Evolutionary conservation across 441 rosid species (phyloP).

Genomic region (Syzygium syzygioides): DNA sequence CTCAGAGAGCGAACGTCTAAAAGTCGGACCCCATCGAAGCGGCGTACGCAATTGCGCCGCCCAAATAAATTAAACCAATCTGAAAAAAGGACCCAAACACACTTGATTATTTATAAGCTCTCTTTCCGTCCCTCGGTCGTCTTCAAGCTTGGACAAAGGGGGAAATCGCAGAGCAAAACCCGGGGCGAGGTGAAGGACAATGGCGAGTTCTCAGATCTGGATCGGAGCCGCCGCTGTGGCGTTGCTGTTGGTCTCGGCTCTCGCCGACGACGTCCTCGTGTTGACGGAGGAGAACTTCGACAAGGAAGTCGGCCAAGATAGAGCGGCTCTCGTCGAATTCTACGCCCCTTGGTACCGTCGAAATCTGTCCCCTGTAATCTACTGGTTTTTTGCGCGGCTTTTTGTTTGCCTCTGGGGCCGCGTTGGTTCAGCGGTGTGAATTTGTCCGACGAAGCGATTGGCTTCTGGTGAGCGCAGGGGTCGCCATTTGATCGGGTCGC

Average conservation of each 20-base stretch:
- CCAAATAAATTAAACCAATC: neutral
- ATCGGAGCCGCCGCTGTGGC: conserved; percentile 34
- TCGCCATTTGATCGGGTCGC: neutral
- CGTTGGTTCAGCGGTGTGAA: neutral
- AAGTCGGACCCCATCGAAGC: neutral
- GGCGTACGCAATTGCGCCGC: neutral
- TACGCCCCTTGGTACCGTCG: conserved; percentile 90
- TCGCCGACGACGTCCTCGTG: conserved; percentile 80
- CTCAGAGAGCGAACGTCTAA: neutral
- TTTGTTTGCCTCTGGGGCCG: neutral
- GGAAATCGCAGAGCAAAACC: neutral
- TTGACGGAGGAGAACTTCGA: conserved; percentile 90
- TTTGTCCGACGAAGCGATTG: neutral
- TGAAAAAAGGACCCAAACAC: fast-evolving
- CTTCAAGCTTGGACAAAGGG: neutral
- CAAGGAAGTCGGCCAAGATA: conserved; percentile 83
- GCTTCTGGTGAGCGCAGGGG: neutral
- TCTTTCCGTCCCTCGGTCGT: neutral
- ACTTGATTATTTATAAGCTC: neutral
- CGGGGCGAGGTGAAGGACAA: conserved; percentile 12
- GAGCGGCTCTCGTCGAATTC: conserved; percentile 94
- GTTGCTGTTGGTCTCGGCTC: conserved; percentile 41
- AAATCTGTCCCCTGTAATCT: neutral
- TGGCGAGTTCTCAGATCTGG: conserved; percentile 85
- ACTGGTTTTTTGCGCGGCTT: neutral